Percentiles rank a stretch among this genome's conserved stretches.
Evolutionary conservation across 2,329 filamentous ascomycete genomes (phyloP).

Genomic region (Plenodomus biglobosus): DNA sequence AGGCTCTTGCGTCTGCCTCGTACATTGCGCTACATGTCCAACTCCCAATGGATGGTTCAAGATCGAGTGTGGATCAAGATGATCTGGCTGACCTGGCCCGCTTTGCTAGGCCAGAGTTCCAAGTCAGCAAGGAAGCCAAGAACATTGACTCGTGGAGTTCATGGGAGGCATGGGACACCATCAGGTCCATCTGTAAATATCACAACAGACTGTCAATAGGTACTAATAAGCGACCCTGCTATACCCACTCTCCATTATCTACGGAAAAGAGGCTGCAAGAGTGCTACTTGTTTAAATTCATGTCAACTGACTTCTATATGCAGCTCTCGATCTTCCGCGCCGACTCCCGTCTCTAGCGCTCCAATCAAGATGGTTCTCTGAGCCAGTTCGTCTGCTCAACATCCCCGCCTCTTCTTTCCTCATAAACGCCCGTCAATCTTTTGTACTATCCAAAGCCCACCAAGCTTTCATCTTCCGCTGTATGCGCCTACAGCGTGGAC

Average conservation of each 20-base stretch:
- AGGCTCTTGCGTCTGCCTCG: constrained; percentile 72
- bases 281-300: no score
- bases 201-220: constrained; percentile 77
- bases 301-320: not conserved
- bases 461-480: constrained; percentile 60
- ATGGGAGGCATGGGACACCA: constrained; percentile 93
- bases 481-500: constrained; percentile 58
- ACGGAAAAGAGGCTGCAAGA: not conserved
- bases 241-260: constrained; percentile 1
- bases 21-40: constrained; percentile 81
- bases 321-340: constrained; percentile 58
- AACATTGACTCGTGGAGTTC: constrained; percentile 69
- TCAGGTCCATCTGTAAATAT: constrained; percentile 85
- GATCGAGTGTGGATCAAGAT: constrained; percentile 59
- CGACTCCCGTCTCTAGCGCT: constrained; percentile 59
- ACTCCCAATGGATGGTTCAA: constrained; percentile 78
- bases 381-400: constrained; percentile 60
- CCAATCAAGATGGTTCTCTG: constrained; percentile 64
- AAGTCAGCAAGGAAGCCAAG: constrained; percentile 40
- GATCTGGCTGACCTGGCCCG: constrained; percentile 57
- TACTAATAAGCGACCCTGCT: constrained; percentile 53
- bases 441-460: constrained; percentile 60
- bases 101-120: constrained; percentile 45
- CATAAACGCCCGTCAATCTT: constrained; percentile 60
- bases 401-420: constrained; percentile 58